Evolutionary conservation across 1,139 yeast genomes (phyloP).

Genomic region (Pichia kudriavzevii): DNA sequence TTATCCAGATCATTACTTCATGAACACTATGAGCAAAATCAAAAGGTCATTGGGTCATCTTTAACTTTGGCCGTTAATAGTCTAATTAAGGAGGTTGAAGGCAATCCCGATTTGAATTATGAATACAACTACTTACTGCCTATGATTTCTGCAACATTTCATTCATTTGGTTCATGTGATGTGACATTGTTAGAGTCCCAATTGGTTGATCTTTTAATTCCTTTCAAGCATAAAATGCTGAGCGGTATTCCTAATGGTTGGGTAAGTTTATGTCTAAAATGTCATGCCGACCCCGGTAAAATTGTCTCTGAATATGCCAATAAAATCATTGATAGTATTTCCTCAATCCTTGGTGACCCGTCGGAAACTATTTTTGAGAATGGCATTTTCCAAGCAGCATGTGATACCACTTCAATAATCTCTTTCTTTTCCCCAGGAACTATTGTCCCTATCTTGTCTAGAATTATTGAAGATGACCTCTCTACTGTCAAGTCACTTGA

Average conservation of each 20-base stretch:
- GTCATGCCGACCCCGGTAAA: slow-evolving; percentile 57
- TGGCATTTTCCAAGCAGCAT: slow-evolving; percentile 37
- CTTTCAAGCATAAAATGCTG: slow-evolving; percentile 42
- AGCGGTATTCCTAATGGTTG: slow-evolving; percentile 47
- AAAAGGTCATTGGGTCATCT: slow-evolving; percentile 24
- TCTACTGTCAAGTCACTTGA: slow-evolving; percentile 26
- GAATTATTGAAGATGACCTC: slow-evolving; percentile 37
- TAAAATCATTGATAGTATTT: slow-evolving; percentile 30
- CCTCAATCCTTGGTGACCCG: slow-evolving; percentile 17
- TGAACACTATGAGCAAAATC: slow-evolving; percentile 23
- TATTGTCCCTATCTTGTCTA: slow-evolving; percentile 46
- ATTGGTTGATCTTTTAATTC: slow-evolving; percentile 40
- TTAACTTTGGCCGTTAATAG: slow-evolving; percentile 26
- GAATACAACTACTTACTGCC: slow-evolving; percentile 33
- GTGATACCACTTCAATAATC: slow-evolving; percentile 53
- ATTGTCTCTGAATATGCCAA: slow-evolving; percentile 40
- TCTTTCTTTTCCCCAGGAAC: slow-evolving; percentile 63
- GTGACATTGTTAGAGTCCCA: slow-evolving; percentile 33
- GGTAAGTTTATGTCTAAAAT: slow-evolving; percentile 67
- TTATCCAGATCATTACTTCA: slow-evolving; percentile 29
- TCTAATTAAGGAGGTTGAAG: slow-evolving; percentile 15
- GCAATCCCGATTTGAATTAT: slow-evolving; percentile 20
- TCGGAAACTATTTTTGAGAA: slow-evolving; percentile 22
- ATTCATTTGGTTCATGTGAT: slow-evolving; percentile 24
- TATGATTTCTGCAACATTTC: slow-evolving; percentile 40